Conservation (phyloP, 1,284 basidiomycete genomes). For the Sutorius eximius region DNA sequence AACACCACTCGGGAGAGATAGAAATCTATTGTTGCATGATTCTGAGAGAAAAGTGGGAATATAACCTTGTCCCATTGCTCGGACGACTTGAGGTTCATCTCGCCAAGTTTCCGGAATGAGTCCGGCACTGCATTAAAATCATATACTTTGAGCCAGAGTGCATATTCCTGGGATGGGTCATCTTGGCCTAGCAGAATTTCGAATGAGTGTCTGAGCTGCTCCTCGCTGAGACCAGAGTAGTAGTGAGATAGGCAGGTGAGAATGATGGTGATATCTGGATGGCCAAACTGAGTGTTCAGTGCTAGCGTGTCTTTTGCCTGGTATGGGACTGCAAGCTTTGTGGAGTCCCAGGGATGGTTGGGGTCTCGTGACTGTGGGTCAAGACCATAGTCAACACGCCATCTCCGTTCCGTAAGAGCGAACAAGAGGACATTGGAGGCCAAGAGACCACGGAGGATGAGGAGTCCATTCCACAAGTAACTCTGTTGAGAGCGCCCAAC, state of each 20-base stretch:
- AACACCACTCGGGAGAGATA: neutral
- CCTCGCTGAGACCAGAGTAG: slow-evolving; percentile 43
- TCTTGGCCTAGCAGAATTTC: slow-evolving; percentile 42
- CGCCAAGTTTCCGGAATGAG: neutral
- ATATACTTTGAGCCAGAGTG: slow-evolving; percentile 39
- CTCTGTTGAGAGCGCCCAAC: no score
- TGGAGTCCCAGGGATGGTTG: slow-evolving; percentile 21
- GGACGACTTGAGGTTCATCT: neutral
- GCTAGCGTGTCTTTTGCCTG: slow-evolving; percentile 52
- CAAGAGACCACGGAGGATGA: no score
- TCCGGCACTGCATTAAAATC: neutral
- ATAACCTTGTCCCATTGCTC: neutral
- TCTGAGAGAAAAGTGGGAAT: neutral
- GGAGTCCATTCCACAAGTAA: no score
- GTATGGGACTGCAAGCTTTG: slow-evolving; percentile 52
- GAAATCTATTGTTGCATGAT: neutral
- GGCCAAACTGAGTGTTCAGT: slow-evolving; percentile 49
- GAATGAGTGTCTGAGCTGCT: slow-evolving; percentile 41
- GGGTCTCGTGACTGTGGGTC: slow-evolving; percentile 20
- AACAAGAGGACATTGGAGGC: no score
- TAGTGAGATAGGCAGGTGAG: slow-evolving; percentile 54
- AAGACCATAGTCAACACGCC: slow-evolving; percentile 54
- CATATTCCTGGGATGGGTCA: slow-evolving; percentile 44
- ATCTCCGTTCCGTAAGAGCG: slow-evolving; percentile 14
- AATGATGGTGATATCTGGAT: slow-evolving; percentile 48